Percentiles rank a stretch among this genome's conserved stretches.
Evolutionary conservation across 768 basidiomycete genomes (phyloP).

Genomic region (Leccinellum rugosiceps): DNA sequence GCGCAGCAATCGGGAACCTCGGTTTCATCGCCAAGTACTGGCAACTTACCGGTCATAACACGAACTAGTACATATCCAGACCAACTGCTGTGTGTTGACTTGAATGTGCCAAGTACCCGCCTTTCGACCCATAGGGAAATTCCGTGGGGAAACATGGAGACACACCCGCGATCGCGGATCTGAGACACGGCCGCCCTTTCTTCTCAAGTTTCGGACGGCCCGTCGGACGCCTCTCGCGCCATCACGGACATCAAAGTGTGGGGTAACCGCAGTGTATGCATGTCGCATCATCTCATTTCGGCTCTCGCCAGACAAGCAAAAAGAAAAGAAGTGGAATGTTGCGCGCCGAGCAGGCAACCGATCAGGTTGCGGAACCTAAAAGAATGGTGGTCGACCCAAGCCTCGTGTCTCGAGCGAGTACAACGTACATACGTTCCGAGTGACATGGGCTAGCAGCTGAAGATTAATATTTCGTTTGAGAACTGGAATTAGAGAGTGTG

Average conservation of each 20-base stretch:
- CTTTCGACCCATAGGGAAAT: background rate
- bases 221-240: background rate
- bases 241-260: constrained; percentile 15
- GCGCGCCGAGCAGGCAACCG: background rate
- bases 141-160: constrained; percentile 4
- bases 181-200: constrained; percentile 16
- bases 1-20: too few relatives aligned
- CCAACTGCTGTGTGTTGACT: constrained; percentile 3
- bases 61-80: background rate
- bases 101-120: constrained; percentile 1
- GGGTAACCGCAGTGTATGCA: constrained; percentile 10
- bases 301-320: background rate
- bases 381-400: background rate
- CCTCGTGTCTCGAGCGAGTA: background rate
- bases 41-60: background rate
- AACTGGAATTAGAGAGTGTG: background rate
- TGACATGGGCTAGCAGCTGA: background rate
- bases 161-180: constrained; percentile 10
- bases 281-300: constrained; percentile 1
- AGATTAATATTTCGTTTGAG: background rate
- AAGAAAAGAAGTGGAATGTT: background rate
- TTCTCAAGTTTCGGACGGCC: background rate
- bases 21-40: background rate
- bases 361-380: constrained; percentile 5
- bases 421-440: constrained; percentile 32